Evolutionary conservation across 352 stramenopile genomes (phyloP).

Genomic region (Pythium aphanidermatum): DNA sequence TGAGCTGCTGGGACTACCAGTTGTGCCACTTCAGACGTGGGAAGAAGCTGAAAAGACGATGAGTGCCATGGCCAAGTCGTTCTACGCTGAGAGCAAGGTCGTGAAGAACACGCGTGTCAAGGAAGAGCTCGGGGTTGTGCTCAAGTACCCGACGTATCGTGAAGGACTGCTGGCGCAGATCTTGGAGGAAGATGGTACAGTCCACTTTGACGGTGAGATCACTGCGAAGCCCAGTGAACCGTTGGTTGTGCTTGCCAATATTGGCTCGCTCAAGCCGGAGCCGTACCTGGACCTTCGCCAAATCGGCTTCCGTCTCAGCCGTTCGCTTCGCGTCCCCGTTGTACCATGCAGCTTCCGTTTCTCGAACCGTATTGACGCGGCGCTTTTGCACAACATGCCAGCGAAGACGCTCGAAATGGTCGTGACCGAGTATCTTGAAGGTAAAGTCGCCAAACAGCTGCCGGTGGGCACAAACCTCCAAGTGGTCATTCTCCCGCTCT

Average conservation of each 20-base stretch:
- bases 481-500: constrained; percentile 70
- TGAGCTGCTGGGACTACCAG: constrained; percentile 48
- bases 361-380: constrained; percentile 57
- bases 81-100: constrained; percentile 83
- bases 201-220: background rate
- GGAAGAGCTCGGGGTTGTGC: constrained; percentile 58
- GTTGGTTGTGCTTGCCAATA: constrained; percentile 63
- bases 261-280: constrained; percentile 63
- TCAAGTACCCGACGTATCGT: constrained; percentile 75
- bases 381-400: constrained; percentile 50
- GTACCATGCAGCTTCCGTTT: constrained; percentile 75
- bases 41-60: constrained; percentile 70
- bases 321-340: constrained; percentile 40
- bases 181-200: constrained; percentile 55
- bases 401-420: constrained; percentile 68
- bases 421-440: constrained; percentile 35
- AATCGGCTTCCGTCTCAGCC: constrained; percentile 60
- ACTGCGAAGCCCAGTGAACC: constrained; percentile 5
- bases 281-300: constrained; percentile 70
- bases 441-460: constrained; percentile 8
- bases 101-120: constrained; percentile 73
- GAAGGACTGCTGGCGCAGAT: constrained; percentile 77
- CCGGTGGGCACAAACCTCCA: background rate
- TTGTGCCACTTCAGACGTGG: constrained; percentile 54
- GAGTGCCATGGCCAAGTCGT: constrained; percentile 82